Conservation (phyloP, 352 stramenopile species). For the Globisporangium splendens region DNA sequence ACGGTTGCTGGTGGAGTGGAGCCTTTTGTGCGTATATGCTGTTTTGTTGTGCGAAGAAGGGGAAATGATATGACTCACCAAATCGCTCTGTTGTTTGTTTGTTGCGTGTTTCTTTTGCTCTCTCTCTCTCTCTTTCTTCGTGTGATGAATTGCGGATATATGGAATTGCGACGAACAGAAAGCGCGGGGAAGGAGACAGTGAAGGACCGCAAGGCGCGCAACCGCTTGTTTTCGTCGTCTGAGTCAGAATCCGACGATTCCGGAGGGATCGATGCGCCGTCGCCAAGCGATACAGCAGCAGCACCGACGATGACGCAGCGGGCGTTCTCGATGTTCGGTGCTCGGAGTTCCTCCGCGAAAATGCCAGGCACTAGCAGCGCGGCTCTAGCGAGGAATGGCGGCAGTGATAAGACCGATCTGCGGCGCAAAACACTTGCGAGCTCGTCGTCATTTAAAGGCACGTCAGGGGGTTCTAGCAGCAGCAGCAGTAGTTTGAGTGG, state of each 20-base stretch:
- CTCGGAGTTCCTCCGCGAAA: conserved; percentile 13
- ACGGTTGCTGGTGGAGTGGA: too few relatives aligned
- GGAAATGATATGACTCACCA: too few relatives aligned
- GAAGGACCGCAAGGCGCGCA: conserved; percentile 16
- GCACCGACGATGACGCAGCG: background rate
- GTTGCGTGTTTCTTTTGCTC: too few relatives aligned
- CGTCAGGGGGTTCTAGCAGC: background rate
- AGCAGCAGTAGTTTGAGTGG: too few relatives aligned
- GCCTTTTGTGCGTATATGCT: too few relatives aligned
- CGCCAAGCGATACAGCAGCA: background rate
- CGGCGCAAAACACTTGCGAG: conserved; percentile 13
- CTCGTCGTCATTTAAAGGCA: conserved; percentile 12
- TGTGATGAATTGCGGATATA: background rate
- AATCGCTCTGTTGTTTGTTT: too few relatives aligned
- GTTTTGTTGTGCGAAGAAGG: too few relatives aligned
- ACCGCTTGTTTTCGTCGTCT: conserved; percentile 20
- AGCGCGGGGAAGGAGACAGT: conserved; percentile 4
- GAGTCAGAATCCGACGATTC: conserved; percentile 18
- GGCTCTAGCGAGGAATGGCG: conserved; percentile 1
- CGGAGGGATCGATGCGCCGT: background rate
- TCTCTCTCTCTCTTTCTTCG: background rate
- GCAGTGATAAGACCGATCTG: background rate
- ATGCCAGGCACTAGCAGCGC: conserved; percentile 4
- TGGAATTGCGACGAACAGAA: background rate
- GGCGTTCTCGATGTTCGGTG: conserved; percentile 7